These are phyloP conservation scores for Torulaspora quercuum DNA, from an alignment of 805 yeast species.

Conservation along the genomic window DNA sequence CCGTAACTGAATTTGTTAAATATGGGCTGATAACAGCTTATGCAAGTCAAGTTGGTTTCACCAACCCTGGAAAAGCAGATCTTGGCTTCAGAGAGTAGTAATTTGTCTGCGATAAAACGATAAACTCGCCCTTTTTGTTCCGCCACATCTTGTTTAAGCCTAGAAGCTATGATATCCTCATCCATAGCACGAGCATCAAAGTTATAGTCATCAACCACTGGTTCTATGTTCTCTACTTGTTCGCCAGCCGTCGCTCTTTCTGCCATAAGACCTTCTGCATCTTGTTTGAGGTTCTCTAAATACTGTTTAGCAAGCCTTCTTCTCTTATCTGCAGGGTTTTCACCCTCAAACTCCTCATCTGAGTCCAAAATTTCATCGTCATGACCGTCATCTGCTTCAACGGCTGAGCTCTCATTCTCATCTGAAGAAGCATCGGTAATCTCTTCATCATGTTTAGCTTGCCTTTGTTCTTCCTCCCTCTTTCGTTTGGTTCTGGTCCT, in stretches of 20 bases:
- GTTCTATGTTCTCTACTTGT: slow-evolving; percentile 21
- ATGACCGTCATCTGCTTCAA: slow-evolving; percentile 36
- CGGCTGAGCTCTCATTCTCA: slow-evolving; percentile 47
- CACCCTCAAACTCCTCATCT: slow-evolving; percentile 70
- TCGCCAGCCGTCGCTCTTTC: slow-evolving; percentile 18
- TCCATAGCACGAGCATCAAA: slow-evolving; percentile 92
- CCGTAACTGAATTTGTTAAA: slow-evolving; percentile 31
- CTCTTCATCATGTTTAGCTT: slow-evolving; percentile 47
- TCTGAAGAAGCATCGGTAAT: slow-evolving; percentile 50
- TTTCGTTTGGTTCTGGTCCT: slow-evolving; percentile 22
- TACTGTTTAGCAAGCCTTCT: slow-evolving; percentile 92
- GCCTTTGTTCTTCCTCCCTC: slow-evolving; percentile 22
- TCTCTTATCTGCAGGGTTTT: slow-evolving; percentile 88
- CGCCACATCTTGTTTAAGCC: slow-evolving; percentile 85
- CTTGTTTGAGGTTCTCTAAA: slow-evolving; percentile 68
- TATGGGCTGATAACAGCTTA: slow-evolving; percentile 38
- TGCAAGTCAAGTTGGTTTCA: slow-evolving; percentile 51
- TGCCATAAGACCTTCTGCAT: slow-evolving; percentile 43
- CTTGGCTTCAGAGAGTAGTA: slow-evolving; percentile 42
- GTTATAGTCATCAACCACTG: slow-evolving; percentile 41
- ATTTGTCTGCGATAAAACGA: slow-evolving; percentile 55
- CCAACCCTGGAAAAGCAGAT: slow-evolving; percentile 55
- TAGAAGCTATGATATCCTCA: slow-evolving; percentile 72
- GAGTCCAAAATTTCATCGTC: slow-evolving; percentile 49
- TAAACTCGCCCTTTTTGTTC: slow-evolving; percentile 83